These are phyloP conservation scores for Sorghum bicolor DNA, from an alignment of 176 grass and related monocot species.

Conservation along the genomic window DNA sequence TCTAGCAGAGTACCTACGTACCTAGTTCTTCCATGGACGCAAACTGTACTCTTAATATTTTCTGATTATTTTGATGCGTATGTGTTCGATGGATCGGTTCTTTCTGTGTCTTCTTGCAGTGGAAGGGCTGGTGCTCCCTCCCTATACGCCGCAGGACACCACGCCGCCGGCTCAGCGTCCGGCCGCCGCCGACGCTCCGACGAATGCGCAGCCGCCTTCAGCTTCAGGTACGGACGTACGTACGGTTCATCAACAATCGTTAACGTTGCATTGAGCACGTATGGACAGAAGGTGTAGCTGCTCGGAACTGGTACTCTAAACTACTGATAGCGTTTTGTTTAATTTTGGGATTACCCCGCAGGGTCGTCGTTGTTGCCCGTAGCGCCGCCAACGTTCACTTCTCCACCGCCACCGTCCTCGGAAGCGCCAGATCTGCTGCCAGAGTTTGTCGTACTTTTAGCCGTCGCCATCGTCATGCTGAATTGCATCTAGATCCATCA, in stretches of 20 bases:
- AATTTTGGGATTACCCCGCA: neutral
- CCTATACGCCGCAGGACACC: conserved; percentile 17
- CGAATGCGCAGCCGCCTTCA: conserved; percentile 8
- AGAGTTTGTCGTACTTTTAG: neutral
- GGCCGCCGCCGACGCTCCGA: neutral
- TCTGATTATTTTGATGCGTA: neutral
- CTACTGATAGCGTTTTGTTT: neutral
- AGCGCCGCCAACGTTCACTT: neutral
- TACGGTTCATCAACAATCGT: neutral
- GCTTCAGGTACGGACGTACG: conserved; percentile 15
- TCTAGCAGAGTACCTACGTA: too few relatives aligned
- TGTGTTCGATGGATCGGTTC: neutral
- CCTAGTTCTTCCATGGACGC: neutral
- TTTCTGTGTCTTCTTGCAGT: conserved; percentile 8
- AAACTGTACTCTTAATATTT: neutral
- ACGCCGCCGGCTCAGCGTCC: neutral
- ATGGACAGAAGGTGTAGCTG: neutral
- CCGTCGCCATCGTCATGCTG: neutral
- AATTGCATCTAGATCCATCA: neutral
- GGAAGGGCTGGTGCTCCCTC: conserved; percentile 33
- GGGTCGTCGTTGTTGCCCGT: neutral
- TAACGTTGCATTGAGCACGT: neutral
- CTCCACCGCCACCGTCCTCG: neutral
- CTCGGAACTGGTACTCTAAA: neutral
- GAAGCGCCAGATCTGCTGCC: neutral